These are phyloP conservation scores for Aspergillus novofumigatus DNA, from an alignment of 2,329 filamentous ascomycete species.

Conservation along the genomic window DNA sequence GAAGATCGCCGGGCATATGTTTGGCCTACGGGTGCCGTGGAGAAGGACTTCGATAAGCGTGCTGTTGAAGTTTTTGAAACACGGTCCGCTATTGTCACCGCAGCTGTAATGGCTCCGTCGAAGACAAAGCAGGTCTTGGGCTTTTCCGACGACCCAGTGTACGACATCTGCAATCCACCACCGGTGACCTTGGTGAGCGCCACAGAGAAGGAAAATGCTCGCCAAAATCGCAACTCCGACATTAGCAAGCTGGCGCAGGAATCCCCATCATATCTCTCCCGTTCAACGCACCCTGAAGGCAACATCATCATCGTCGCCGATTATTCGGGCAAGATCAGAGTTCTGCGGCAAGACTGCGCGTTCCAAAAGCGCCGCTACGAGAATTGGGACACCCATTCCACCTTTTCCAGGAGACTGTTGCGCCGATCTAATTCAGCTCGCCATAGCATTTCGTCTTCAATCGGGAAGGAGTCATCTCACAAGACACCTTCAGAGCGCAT, in stretches of 20 bases:
- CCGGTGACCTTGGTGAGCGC: conserved; percentile 75
- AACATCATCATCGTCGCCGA: conserved; percentile 93
- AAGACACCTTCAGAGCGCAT: conserved; percentile 68
- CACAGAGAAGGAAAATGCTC: conserved; percentile 30
- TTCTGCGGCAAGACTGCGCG: conserved; percentile 93
- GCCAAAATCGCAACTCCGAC: conserved; percentile 22
- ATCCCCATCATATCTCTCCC: conserved; percentile 71
- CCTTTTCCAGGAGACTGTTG: conserved; percentile 66
- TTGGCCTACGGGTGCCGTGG: conserved; percentile 65
- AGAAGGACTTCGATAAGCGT: conserved; percentile 72
- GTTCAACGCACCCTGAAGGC: conserved; percentile 71
- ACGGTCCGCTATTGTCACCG: conserved; percentile 81
- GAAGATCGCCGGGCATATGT: conserved; percentile 89
- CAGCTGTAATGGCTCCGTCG: conserved; percentile 78
- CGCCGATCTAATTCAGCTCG: conserved; percentile 53
- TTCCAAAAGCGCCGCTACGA: conserved; percentile 72
- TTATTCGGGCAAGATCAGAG: conserved; percentile 82
- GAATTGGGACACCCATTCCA: conserved; percentile 71
- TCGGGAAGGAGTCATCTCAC: conserved; percentile 40
- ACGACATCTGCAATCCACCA: conserved; percentile 91
- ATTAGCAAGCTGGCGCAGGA: conserved; percentile 54
- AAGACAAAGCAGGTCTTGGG: conserved; percentile 73
- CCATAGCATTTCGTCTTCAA: conserved; percentile 47
- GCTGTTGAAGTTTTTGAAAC: conserved; percentile 89
- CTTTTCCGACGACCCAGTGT: conserved; percentile 85